These are phyloP conservation scores for Taxillus chinensis DNA, from an alignment of 164 flowering plant species.

Conservation along the genomic window DNA sequence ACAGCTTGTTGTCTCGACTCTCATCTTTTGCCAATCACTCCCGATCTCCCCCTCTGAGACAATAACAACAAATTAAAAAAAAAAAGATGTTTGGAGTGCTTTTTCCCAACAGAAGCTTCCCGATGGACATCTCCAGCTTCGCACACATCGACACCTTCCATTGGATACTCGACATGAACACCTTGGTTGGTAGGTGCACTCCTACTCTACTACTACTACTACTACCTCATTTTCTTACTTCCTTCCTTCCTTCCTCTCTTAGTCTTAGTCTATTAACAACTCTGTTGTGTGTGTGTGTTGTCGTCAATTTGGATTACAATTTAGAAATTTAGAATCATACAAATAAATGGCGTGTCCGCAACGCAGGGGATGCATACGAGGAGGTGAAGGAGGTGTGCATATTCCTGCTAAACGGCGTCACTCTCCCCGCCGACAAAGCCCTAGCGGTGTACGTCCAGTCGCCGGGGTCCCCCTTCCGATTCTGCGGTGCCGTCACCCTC, in stretches of 20 bases:
- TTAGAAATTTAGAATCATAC: too few species aligned
- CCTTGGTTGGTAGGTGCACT: slow-evolving; percentile 49
- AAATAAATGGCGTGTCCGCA: too few species aligned
- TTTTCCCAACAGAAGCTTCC: slow-evolving; percentile 93
- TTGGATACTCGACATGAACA: slow-evolving; percentile 95
- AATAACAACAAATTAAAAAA: slow-evolving; percentile 5
- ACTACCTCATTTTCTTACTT: slow-evolving; percentile 1
- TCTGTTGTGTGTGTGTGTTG: not conserved
- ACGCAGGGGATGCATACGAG: slow-evolving; percentile 73
- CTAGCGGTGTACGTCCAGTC: slow-evolving; percentile 90
- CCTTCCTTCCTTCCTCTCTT: not conserved
- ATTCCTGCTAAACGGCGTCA: slow-evolving; percentile 63
- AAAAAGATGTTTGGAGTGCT: slow-evolving; percentile 76
- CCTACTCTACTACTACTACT: not conserved
- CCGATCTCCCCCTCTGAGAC: not conserved
- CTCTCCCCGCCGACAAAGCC: slow-evolving; percentile 89
- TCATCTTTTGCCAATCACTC: not conserved
- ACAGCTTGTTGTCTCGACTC: not conserved
- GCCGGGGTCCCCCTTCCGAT: slow-evolving; percentile 77
- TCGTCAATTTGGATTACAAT: too few species aligned
- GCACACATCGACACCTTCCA: slow-evolving; percentile 89
- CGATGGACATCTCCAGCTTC: slow-evolving; percentile 83
- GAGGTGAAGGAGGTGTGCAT: slow-evolving; percentile 72
- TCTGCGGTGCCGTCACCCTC: slow-evolving; percentile 72
- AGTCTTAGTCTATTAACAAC: not conserved